Evolutionary conservation across 495 filamentous ascomycete genomes (phyloP).

Genomic region (Penicillium coprophilum): DNA sequence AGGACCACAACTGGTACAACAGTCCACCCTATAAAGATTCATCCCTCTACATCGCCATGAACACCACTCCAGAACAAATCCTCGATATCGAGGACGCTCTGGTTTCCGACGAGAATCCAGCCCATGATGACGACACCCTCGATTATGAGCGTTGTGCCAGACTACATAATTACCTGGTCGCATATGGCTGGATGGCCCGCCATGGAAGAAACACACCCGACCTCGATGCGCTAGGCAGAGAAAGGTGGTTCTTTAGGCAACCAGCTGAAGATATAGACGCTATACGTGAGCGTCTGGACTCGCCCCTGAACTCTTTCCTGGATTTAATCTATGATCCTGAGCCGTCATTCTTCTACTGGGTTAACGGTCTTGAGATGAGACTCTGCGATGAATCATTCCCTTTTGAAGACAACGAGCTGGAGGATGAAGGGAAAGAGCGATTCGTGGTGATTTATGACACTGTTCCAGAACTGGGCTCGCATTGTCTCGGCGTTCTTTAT

Average conservation of each 20-base stretch:
- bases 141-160: conserved; percentile 42
- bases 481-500: conserved; percentile 24
- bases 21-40: too few relatives aligned
- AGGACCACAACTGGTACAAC: too few relatives aligned
- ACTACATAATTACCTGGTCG: conserved; percentile 43
- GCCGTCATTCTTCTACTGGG: conserved; percentile 28
- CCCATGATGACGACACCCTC: conserved; percentile 28
- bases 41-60: conserved; percentile 8
- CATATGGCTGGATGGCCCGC: conserved; percentile 34
- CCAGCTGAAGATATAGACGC: conserved; percentile 11
- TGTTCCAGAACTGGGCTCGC: conserved; percentile 7
- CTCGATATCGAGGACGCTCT: conserved; percentile 27
- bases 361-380: conserved; percentile 11
- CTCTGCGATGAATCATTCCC: conserved; percentile 14
- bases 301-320: conserved; percentile 30
- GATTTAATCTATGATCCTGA: conserved; percentile 21
- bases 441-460: conserved; percentile 22
- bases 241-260: conserved; percentile 4
- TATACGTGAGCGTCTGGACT: conserved; percentile 23
- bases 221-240: conserved; percentile 17
- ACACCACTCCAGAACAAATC: conserved; percentile 15
- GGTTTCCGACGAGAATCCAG: conserved; percentile 32
- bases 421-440: conserved; percentile 17
- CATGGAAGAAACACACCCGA: conserved; percentile 13
- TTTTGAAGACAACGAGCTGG: conserved; percentile 17